Conservation (phyloP, 129 eudicot genomes). For the Tagetes erecta region DNA sequence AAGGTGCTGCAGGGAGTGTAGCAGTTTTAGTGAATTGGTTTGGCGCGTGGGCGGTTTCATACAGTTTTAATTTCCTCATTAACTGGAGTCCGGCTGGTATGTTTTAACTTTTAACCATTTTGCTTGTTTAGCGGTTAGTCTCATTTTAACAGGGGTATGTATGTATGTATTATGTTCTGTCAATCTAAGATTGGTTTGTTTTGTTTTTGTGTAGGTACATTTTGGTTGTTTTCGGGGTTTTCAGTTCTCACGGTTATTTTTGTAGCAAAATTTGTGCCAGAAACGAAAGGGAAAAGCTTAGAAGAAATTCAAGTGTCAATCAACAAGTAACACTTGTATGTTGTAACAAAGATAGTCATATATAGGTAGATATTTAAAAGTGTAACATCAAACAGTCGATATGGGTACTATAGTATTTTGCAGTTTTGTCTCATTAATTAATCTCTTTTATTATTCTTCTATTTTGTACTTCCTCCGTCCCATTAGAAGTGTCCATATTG, state of each 20-base stretch:
- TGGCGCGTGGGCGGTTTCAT: slow-evolving; percentile 87
- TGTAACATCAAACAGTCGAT: slow-evolving; percentile 1
- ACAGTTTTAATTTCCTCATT: slow-evolving; percentile 74
- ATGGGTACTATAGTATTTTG: neutral
- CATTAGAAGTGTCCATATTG: too few species aligned
- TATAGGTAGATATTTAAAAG: slow-evolving; percentile 5
- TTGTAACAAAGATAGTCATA: neutral
- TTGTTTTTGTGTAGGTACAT: slow-evolving; percentile 52
- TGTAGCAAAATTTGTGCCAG: slow-evolving; percentile 76
- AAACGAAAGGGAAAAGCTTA: slow-evolving; percentile 82
- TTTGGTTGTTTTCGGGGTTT: slow-evolving; percentile 57
- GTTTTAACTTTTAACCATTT: neutral
- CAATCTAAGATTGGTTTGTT: neutral
- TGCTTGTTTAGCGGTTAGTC: neutral
- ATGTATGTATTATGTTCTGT: neutral
- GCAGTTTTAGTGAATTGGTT: slow-evolving; percentile 83
- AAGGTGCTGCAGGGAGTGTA: slow-evolving; percentile 78
- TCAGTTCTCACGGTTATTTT: slow-evolving; percentile 50
- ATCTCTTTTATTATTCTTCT: slow-evolving; percentile 11
- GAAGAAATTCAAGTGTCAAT: slow-evolving; percentile 76
- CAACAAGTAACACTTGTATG: slow-evolving; percentile 32
- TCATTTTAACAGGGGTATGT: too few species aligned
- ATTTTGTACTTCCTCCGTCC: too few species aligned
- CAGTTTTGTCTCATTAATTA: slow-evolving; percentile 17
- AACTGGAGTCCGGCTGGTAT: slow-evolving; percentile 85